These are phyloP conservation scores for Rhodotorula sphaerocarpa DNA, from an alignment of 768 basidiomycete species.

Conservation along the genomic window DNA sequence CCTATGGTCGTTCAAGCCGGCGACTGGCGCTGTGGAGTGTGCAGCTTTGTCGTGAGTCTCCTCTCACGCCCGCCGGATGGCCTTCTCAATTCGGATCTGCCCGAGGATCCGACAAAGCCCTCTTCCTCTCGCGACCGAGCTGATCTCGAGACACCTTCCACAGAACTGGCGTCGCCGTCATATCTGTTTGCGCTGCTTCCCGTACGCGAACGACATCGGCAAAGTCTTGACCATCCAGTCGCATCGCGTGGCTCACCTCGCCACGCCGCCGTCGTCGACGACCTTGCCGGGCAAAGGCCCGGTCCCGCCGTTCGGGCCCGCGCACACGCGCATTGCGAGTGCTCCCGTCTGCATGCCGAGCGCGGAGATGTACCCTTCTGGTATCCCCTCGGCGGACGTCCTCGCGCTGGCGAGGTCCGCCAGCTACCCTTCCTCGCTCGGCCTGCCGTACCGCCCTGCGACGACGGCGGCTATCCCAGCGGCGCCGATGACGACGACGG, in stretches of 20 bases:
- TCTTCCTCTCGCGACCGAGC: not conserved
- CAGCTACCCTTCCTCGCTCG: not conserved
- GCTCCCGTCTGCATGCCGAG: not conserved
- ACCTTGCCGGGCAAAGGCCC: too few relatives aligned
- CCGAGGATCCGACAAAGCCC: too few relatives aligned
- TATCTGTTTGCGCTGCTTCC: conserved; percentile 34
- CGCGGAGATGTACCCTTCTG: not conserved
- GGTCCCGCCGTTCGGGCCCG: not conserved
- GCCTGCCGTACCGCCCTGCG: not conserved
- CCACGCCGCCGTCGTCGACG: not conserved
- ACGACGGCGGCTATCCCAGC: not conserved
- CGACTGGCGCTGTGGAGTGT: conserved; percentile 29
- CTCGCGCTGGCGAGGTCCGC: not conserved
- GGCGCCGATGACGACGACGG: not conserved
- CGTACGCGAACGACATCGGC: conserved; percentile 33
- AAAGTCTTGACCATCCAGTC: conserved; percentile 31
- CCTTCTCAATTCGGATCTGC: not conserved
- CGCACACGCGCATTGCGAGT: not conserved
- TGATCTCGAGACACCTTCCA: not conserved
- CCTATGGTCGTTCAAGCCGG: conserved; percentile 32
- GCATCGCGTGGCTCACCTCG: conserved; percentile 26
- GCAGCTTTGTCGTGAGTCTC: conserved; percentile 15
- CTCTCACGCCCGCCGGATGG: not conserved
- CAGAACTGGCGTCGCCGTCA: conserved; percentile 33
- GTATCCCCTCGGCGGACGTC: not conserved